These are phyloP conservation scores for Dactylellina haptotyla DNA, from an alignment of 2,329 filamentous ascomycete genomes.

Conservation along the genomic window DNA sequence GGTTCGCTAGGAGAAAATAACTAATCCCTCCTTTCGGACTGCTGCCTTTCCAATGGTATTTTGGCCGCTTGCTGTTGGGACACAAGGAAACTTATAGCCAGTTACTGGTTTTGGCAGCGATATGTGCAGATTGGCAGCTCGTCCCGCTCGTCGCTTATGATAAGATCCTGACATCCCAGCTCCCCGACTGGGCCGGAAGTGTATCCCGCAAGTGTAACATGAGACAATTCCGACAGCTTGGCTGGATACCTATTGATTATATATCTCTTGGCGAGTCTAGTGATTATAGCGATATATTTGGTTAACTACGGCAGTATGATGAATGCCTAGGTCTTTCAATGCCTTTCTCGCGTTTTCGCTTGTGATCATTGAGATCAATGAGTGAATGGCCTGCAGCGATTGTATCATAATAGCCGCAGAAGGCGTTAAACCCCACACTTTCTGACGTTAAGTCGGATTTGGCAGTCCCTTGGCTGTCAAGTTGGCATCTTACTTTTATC, in stretches of 20 bases:
- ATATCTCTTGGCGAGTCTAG: background rate
- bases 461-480: too few relatives aligned
- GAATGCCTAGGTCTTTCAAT: background rate
- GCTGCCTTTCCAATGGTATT: background rate
- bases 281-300: background rate
- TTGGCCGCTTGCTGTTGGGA: too few relatives aligned
- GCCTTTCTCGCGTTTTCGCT: background rate
- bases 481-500: too few relatives aligned
- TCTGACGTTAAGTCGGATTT: too few relatives aligned
- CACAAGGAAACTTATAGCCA: too few relatives aligned
- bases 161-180: background rate
- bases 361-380: background rate
- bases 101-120: background rate
- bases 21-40: background rate
- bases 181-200: background rate
- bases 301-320: background rate
- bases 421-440: too few relatives aligned
- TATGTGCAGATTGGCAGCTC: background rate
- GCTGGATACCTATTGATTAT: background rate
- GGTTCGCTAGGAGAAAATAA: background rate
- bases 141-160: constrained; percentile 12
- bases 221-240: constrained; percentile 2
- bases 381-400: background rate
- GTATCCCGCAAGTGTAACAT: constrained; percentile 5
- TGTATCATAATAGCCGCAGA: background rate